Evolutionary conservation across 257 asterid species (phyloP), one percentile per base, ranked within the genome.

Genomic region (Gentiana straminea): DNA sequence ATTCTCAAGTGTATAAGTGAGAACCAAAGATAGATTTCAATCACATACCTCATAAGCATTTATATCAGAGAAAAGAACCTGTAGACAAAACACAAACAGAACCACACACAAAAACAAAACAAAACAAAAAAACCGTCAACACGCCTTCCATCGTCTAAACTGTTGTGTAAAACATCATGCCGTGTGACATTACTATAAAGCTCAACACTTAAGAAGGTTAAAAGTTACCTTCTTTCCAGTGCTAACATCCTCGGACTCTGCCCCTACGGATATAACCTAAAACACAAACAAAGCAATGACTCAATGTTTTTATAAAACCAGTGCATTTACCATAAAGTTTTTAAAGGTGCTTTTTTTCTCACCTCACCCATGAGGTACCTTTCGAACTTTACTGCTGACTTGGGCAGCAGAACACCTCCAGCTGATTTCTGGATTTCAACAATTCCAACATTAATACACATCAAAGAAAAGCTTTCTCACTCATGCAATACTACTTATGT

Each of bases 301-400:
- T 34, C 44, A 64, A 37, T 2, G 5, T 41, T 13, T 4, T 35
- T 36, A 54, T 47, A 37, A 9, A 58, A 36, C 41, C 15, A 6
- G 7, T 3, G 0, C 24, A 52, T 59, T 52, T 24, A 5, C 24
- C 12, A 56, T 5, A 48, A 33, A 13, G 32, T 2, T 32, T 2
- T 1, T 0, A 13, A 5, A 8, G n/a, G 8, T 8, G 51, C 49
- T 33, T 51, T 24, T 24, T 24, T 5, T 53, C 94, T 51, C 56
- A 90, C 98, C 94, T 90, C 96, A 64, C 98, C 96, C 79, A 82
- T 57, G 43, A 90, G 92, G 68, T 90, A 82, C 4, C 94, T 75
- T 75, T 90, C 98, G 37, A 86, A 86, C 65, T 84, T 84, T 51
- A 90, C 96, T 8, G 94, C 96, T 2, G 96, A 90, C 70, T 84